Base-by-base conservation (phyloP, 768 basidiomycete species). In the Rhizopogon sp. region DNA sequence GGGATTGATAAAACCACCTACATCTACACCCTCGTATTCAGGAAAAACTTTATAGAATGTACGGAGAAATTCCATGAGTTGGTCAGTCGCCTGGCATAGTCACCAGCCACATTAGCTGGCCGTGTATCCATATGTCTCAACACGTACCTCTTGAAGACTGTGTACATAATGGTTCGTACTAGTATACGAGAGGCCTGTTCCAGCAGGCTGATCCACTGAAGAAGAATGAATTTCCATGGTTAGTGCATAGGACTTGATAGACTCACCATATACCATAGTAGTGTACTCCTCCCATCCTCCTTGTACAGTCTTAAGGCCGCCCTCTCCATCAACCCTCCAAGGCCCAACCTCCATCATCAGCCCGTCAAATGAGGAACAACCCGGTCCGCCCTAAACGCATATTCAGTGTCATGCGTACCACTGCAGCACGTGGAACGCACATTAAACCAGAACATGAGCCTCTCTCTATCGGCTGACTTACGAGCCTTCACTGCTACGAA, bases 271-370 rank as follows among this genome's bases (percentile, higher is more conserved):
- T 54, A 98, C 85, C 75, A 98, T 84, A 35, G 90, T 94, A 22
- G 90, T 87, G 67, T 96, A 98, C 67, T 98, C 96, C 66, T 98
- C 94, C 96, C 96, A 98, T 8, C 94, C 94, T 28, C 94, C 93
- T 58, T 93, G 86, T 8, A 82, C 74, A 17, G 83, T 79, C 62
- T 80, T 81, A 58, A 95, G 79, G 3, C 86, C 81, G 53, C 89
- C 85, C 14, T 83, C 74, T 51, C 83, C 80, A 63, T 92, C 88
- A 70, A 87, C 72, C 59, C 81, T 81, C 83, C 93, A 96, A 4
- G 96, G 95, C 0, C 96, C 96, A n/a, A 95, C 78, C 63, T 98
- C 96, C 93, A 98, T 95, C 87, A 98, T 88, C 16, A 94, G 79
- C 2, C 96, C 96, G 63, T 98, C 96, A 66, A 98, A 98, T 1